Evolutionary conservation across 495 filamentous ascomycete species (phyloP).

Genomic region (Chaetomidium leptoderma): DNA sequence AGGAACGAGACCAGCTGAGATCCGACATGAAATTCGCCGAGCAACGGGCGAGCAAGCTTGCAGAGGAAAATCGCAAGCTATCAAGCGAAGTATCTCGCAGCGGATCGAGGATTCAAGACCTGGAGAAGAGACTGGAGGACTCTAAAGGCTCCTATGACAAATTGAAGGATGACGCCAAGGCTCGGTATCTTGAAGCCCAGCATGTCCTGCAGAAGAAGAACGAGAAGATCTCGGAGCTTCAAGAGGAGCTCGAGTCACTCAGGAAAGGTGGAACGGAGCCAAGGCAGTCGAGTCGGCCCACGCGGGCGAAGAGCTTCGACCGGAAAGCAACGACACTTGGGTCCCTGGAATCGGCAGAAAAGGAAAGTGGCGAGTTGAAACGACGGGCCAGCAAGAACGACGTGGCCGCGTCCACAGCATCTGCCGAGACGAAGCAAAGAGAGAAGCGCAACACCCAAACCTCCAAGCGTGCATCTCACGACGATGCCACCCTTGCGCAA

Average conservation of each 20-base stretch:
- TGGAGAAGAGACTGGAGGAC: conserved; percentile 41
- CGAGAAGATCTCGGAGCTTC: conserved; percentile 51
- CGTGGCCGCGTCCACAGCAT: conserved; percentile 5
- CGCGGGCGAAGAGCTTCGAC: conserved; percentile 25
- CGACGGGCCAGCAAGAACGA: conserved; percentile 16
- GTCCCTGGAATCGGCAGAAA: conserved; percentile 23
- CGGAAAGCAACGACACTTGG: conserved; percentile 21
- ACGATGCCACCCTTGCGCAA: conserved; percentile 24
- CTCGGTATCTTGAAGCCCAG: conserved; percentile 49
- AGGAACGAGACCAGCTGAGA: conserved; percentile 46
- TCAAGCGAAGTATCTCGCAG: conserved; percentile 38
- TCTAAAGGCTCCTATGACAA: conserved; percentile 48
- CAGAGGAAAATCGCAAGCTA: conserved; percentile 46
- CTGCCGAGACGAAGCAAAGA: conserved; percentile 1
- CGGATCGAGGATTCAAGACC: conserved; percentile 37
- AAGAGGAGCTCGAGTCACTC: conserved; percentile 29
- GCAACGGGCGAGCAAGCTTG: conserved; percentile 38
- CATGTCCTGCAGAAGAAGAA: conserved; percentile 61
- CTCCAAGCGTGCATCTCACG: conserved; percentile 14
- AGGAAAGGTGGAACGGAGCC: conserved; percentile 23
- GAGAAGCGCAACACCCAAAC: conserved; percentile 12
- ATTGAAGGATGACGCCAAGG: conserved; percentile 58
- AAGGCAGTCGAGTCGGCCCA: conserved; percentile 13
- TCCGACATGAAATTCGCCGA: conserved; percentile 46
- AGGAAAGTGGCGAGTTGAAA: conserved; percentile 18